Evolutionary conservation across 345 rosid genomes (phyloP).

Genomic region (Erysimum cheiranthoides): DNA sequence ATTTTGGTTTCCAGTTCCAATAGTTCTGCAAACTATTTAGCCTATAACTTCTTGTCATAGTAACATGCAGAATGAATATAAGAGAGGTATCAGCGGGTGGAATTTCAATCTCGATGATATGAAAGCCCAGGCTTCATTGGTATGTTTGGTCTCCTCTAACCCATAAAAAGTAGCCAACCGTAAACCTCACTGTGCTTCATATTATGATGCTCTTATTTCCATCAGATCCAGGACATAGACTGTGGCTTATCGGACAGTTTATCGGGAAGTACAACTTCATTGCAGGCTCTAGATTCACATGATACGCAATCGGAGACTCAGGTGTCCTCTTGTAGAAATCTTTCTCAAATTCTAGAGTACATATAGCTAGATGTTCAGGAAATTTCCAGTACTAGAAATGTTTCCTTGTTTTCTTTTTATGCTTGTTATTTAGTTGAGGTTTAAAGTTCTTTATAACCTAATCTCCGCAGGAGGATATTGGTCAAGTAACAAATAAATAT

Average conservation of each 20-base stretch:
- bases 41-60: slow-evolving; percentile 44
- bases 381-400: slow-evolving; percentile 3
- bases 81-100: slow-evolving; percentile 98
- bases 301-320: slow-evolving; percentile 57
- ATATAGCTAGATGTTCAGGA: slow-evolving; percentile 14
- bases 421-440: slow-evolving; percentile 21
- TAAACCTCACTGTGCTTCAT: slow-evolving; percentile 24
- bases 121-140: slow-evolving; percentile 99
- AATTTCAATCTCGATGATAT: slow-evolving; percentile 95
- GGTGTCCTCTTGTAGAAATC: slow-evolving; percentile 35
- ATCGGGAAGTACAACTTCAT: slow-evolving; percentile 61
- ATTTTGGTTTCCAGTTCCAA: background rate
- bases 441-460: slow-evolving; percentile 37
- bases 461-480: slow-evolving; percentile 63
- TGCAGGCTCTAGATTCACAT: slow-evolving; percentile 55
- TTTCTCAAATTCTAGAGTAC: slow-evolving; percentile 19
- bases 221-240: slow-evolving; percentile 86
- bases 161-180: slow-evolving; percentile 26
- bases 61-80: slow-evolving; percentile 84
- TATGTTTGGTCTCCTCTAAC: slow-evolving; percentile 45
- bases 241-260: slow-evolving; percentile 60
- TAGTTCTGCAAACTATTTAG: slow-evolving; percentile 34
- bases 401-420: slow-evolving; percentile 20
- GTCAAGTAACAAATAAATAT: slow-evolving; percentile 47
- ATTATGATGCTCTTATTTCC: slow-evolving; percentile 27